Evolutionary conservation across 306 rosid genomes (phyloP), one percentile per base, ranked within the genome.

Genomic region (Mimosa pudica): DNA sequence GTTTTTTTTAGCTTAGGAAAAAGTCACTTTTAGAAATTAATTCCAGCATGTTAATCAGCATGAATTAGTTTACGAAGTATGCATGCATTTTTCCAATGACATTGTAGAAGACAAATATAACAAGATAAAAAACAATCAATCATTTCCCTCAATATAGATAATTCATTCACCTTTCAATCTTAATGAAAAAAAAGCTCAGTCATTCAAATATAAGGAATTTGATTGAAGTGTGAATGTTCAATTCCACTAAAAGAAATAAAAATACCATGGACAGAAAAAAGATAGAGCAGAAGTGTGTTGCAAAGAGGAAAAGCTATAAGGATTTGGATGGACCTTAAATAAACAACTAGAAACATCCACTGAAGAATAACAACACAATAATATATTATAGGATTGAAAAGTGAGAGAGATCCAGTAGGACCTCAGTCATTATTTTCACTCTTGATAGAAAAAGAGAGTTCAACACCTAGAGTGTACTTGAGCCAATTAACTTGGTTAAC

Each of bases 401-500:
- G 42, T 2, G 42, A 38, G 42, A 38, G 42, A 38, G 42, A 38
- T 38, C 5, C 42, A 38, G 42, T 38, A 5, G 5, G 42, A 38
- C 42, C 42, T 38, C 42, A 38, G 42, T 38, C 42, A 38, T 38
- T 38, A 38, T 38, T 38, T 38, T 38, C 42, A 38, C 42, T 38
- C 42, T 38, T 38, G 42, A 38, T 38, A 38, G 2, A 44, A 10
- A 36, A 55, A 63, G 33, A 63, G 33, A 55, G 8, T 82, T 78
- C 42, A 16, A 1, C 0, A 78, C 76, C 49, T 46, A 58, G 60
- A 44, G 44, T 32, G 17, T 11, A 12, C n/a, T 51, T 33, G 91
- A 86, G 3, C 97, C 94, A 74, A 93, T 90, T 82, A 90, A 77
- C 88, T 91, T 95, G 17, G 97, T 92, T 68, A 93, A 75, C 6